Conservation (phyloP, 371 early-diverging fungal genomes). For the Fennellomyces sp. region DNA sequence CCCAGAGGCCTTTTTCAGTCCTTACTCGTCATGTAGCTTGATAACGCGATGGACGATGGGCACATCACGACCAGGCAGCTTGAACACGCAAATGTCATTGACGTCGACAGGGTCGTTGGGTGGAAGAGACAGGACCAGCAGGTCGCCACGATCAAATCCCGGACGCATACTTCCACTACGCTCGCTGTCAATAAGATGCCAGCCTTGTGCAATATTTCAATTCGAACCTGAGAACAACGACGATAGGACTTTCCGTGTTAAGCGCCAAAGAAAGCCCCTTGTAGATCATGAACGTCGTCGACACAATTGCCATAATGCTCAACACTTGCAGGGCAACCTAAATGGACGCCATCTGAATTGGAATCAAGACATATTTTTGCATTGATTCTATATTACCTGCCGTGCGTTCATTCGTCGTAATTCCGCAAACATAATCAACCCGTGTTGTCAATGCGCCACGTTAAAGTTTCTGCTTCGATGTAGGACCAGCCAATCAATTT, state of each 20-base stretch:
- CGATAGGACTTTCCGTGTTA: constrained; percentile 97
- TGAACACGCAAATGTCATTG: constrained; percentile 98
- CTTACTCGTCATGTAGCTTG: constrained; percentile 83
- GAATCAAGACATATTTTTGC: too few species aligned
- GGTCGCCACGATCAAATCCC: constrained; percentile 97
- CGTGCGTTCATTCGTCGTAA: constrained; percentile 50
- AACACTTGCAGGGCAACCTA: constrained; percentile 74
- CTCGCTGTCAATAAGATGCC: too few species aligned
- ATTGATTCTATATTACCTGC: too few species aligned
- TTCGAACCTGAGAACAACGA: constrained; percentile 96
- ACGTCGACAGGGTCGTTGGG: constrained; percentile 70
- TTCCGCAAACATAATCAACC: constrained; percentile 51
- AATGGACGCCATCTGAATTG: too few species aligned
- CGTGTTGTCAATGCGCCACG: too few species aligned
- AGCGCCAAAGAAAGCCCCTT: constrained; percentile 84
- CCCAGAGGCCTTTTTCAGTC: too few species aligned
- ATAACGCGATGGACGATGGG: constrained; percentile 99
- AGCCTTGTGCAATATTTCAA: too few species aligned
- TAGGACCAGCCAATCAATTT: too few species aligned
- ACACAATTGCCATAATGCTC: constrained; percentile 82
- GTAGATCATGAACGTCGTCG: constrained; percentile 98
- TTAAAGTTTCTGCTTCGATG: too few species aligned
- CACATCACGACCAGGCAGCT: constrained; percentile 88
- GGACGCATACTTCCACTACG: constrained; percentile 99
- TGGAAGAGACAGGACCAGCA: constrained; percentile 85